Percentiles rank a stretch among this genome's conserved stretches.
phyloP scores from a whole-genome alignment of 2,329 filamentous ascomycete genomes.

The Thielaviopsis musarum region DNA sequence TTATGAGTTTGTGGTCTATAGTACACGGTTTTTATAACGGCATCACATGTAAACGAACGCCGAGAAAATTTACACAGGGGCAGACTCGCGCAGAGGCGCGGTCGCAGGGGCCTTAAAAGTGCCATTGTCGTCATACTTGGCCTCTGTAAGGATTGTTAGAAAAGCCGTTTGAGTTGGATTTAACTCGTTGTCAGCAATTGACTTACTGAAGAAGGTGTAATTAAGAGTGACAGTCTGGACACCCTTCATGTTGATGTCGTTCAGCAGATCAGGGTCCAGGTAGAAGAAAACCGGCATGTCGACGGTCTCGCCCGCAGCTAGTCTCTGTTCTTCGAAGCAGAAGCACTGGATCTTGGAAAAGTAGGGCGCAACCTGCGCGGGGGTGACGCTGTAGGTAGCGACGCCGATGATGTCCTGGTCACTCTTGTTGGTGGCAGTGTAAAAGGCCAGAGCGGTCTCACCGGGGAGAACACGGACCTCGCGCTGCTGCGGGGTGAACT shows the following conservation, averaged over 20 bases:
- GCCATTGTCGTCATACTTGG: constrained; percentile 30
- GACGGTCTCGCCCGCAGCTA: constrained; percentile 90
- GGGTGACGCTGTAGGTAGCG: constrained; percentile 93
- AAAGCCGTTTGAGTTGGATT: constrained; percentile 19
- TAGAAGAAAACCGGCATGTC: constrained; percentile 99
- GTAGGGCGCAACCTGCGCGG: constrained; percentile 87
- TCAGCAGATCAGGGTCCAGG: constrained; percentile 86
- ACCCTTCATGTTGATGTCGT: constrained; percentile 80
- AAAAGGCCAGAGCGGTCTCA: constrained; percentile 93
- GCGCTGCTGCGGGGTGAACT: constrained; percentile 89
- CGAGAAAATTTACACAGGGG: not conserved
- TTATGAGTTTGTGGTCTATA: too few relatives aligned
- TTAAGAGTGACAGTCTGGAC: constrained; percentile 91
- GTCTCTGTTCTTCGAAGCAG: constrained; percentile 91
- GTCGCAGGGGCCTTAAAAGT: constrained; percentile 23
- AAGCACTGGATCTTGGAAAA: constrained; percentile 99
- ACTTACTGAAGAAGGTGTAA: constrained; percentile 96
- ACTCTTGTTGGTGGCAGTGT: constrained; percentile 85
- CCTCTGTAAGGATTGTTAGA: constrained; percentile 19
- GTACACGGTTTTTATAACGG: too few relatives aligned
- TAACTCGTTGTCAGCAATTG: not conserved
- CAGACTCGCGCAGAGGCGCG: constrained; percentile 9
- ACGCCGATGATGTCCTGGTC: constrained; percentile 92
- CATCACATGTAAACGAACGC: not conserved
- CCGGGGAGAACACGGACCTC: constrained; percentile 91